These are phyloP conservation scores for Laburnicola sp. DNA, from an alignment of 2,329 filamentous ascomycete genomes.

Conservation along the genomic window DNA sequence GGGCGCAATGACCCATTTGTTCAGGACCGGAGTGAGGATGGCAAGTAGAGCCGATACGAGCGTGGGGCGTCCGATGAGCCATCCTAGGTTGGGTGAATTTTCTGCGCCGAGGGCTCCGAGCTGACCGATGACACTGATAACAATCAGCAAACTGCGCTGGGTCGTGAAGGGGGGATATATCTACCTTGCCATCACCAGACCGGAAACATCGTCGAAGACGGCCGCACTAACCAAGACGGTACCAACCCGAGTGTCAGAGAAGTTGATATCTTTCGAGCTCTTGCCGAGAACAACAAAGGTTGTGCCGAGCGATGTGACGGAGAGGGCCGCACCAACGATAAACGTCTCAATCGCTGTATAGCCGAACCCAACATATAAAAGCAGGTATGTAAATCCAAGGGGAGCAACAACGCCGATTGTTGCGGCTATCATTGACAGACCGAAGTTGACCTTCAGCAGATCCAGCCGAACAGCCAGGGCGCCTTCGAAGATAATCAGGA, in stretches of 20 bases:
- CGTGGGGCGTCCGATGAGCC: constrained; percentile 24
- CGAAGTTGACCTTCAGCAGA: constrained; percentile 51
- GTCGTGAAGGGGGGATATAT: background rate
- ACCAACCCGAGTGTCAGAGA: constrained; percentile 49
- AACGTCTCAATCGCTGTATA: constrained; percentile 17
- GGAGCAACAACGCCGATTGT: constrained; percentile 52
- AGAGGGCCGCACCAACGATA: constrained; percentile 28
- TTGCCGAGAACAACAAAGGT: constrained; percentile 36
- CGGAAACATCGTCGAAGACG: constrained; percentile 51
- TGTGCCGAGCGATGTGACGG: constrained; percentile 34
- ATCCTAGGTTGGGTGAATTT: constrained; percentile 8
- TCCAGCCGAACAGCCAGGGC: constrained; percentile 53
- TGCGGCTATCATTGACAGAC: constrained; percentile 49
- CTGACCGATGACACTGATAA: constrained; percentile 20
- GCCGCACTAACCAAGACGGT: constrained; percentile 50
- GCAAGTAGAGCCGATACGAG: constrained; percentile 19
- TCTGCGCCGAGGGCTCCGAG: constrained; percentile 14
- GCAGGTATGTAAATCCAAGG: constrained; percentile 33
- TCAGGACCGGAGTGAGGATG: constrained; percentile 18
- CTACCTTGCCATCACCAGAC: constrained; percentile 45
- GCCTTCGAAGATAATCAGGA: constrained; percentile 44
- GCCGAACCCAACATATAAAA: background rate
- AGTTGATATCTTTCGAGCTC: constrained; percentile 37
- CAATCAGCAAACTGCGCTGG: constrained; percentile 6
- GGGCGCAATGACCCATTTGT: constrained; percentile 42